Base-by-base conservation (phyloP, 2,329 filamentous ascomycete species). In the Sphaerulina populicola region DNA sequence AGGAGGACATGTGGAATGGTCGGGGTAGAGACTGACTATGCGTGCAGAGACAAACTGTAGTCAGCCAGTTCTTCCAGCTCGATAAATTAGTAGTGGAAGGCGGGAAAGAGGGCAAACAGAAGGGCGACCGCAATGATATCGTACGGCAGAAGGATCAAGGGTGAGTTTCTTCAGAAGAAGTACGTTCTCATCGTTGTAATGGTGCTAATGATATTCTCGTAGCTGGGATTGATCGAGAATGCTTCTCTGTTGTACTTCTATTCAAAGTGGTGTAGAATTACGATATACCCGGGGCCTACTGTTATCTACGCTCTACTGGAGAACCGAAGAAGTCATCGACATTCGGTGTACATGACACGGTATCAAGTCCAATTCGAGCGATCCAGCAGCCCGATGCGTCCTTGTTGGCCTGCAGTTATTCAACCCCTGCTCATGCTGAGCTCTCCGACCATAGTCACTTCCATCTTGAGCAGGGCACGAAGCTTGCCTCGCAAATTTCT, bases 11-110 rank as follows among this genome's bases (percentile, higher is more conserved):
- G 15, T 10, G 12, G n/a, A 21, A 18, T 3, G 18, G 18, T 18
- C 3, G 18, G 18, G 3, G 18, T 18, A 2, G 18, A 18, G 18
- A 18, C 18, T 18, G 18, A 18, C 18, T 36, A 9, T 37, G 27
- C 10, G 29, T 1, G 62, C 74, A 97, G 93, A 84, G 93, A 68
- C 93, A 97, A 85, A 94, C 91, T 9, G 79, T 93, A 45, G 81
- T 98, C 65, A 94, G 89, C 67, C 87, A 94, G 68, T 97, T 97
- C 72, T 97, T 88, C 74, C 86, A 96, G 72, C 71, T 94, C 56
- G 90, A 97, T 66, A 79, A 82, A 65, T 78, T 98, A 70, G 93
- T 98, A 11, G 87, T 98, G 0, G 93, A 98, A 71, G 86, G 86
- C 14, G 85, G 87, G 53, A 84, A 88, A 69, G 81, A 85, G 63